Conservation (phyloP, 495 filamentous ascomycete genomes). For the Trichoderma erinaceum region DNA sequence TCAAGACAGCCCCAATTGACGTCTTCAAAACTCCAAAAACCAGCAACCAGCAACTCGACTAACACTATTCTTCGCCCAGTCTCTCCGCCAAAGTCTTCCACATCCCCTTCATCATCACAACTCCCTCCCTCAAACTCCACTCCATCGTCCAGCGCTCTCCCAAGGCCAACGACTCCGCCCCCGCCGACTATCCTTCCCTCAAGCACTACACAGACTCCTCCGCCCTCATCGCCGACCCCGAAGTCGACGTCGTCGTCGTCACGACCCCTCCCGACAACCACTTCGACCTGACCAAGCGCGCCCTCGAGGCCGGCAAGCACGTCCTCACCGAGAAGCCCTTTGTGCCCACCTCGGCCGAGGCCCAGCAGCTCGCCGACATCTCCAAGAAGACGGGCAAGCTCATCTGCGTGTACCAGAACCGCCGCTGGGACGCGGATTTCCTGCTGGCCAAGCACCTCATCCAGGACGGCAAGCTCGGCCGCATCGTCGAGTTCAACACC, state of each 20-base stretch:
- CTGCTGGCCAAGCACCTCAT: constrained; percentile 63
- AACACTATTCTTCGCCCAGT: constrained; percentile 31
- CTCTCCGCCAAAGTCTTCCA: constrained; percentile 86
- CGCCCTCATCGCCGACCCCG: constrained; percentile 58
- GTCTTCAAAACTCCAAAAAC: background rate
- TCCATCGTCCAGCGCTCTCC: constrained; percentile 68
- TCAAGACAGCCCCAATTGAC: background rate
- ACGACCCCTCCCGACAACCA: constrained; percentile 74
- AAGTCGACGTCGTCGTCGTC: constrained; percentile 66
- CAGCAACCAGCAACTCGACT: background rate
- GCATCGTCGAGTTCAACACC: constrained; percentile 72
- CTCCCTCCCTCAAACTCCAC: constrained; percentile 61
- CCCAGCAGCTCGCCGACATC: constrained; percentile 59
- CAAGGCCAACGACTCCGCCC: constrained; percentile 49
- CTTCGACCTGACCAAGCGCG: constrained; percentile 56
- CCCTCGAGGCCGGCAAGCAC: constrained; percentile 71
- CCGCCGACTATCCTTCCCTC: constrained; percentile 59
- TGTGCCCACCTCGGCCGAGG: constrained; percentile 64
- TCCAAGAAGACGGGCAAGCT: constrained; percentile 55
- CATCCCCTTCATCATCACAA: constrained; percentile 71
- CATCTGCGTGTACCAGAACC: constrained; percentile 84
- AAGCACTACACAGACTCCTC: constrained; percentile 57
- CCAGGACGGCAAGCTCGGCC: constrained; percentile 49
- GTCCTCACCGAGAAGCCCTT: constrained; percentile 90
- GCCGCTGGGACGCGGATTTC: constrained; percentile 82